Conservation (phyloP, 371 early-diverging fungal species). For the Saksenaea vasiformis region DNA sequence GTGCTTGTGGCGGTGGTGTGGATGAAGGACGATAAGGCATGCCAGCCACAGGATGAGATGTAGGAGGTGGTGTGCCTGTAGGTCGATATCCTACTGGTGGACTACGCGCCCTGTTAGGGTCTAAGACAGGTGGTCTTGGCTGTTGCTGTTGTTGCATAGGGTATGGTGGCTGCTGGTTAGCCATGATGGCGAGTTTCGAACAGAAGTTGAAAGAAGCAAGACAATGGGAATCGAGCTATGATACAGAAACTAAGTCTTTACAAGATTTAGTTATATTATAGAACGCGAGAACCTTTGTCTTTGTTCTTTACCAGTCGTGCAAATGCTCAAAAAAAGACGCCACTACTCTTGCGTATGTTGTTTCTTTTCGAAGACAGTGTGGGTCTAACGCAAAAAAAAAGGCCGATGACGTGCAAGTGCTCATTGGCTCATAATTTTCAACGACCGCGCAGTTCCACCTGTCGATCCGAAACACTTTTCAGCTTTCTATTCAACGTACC, state of each 20-base stretch:
- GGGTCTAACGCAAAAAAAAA: neutral
- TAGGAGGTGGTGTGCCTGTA: slow-evolving; percentile 18
- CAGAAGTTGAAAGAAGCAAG: neutral
- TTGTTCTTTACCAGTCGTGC: neutral
- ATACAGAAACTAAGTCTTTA: neutral
- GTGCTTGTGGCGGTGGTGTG: slow-evolving; percentile 12
- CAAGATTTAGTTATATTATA: neutral
- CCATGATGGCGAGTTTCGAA: slow-evolving; percentile 16
- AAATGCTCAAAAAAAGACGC: neutral
- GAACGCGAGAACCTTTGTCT: no score
- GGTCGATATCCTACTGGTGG: slow-evolving; percentile 11
- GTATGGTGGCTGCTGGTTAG: slow-evolving; percentile 19
- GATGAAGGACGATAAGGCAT: slow-evolving; percentile 14
- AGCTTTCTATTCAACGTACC: neutral
- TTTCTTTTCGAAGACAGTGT: slow-evolving; percentile 1
- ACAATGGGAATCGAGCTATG: slow-evolving; percentile 2
- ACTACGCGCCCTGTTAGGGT: slow-evolving; percentile 18
- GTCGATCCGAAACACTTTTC: neutral
- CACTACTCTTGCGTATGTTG: neutral
- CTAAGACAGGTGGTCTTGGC: slow-evolving; percentile 32
- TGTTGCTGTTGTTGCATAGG: slow-evolving; percentile 23
- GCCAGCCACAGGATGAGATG: slow-evolving; percentile 10
- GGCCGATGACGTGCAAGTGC: slow-evolving; percentile 4
- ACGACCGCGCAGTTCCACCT: neutral
- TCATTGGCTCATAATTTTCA: neutral